Evolutionary conservation across 31 red algal species (phyloP).

Genomic region (Bonnemaisonia californica): DNA sequence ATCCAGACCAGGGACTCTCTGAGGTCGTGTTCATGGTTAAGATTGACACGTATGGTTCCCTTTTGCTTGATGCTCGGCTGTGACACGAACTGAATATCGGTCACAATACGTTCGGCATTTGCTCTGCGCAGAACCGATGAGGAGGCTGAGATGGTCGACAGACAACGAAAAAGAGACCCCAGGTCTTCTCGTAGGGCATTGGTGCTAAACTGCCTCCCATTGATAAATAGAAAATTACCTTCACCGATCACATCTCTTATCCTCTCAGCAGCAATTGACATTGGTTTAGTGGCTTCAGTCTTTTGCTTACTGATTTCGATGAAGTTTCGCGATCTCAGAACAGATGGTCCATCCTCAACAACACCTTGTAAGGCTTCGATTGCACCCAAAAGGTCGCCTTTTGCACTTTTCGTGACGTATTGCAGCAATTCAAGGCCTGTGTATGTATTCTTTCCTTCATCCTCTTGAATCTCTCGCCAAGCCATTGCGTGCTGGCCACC

Average conservation of each 20-base stretch:
- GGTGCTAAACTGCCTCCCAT: slow-evolving; percentile 29
- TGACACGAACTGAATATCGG: not conserved
- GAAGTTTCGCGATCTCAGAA: slow-evolving; percentile 1
- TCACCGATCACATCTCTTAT: slow-evolving; percentile 1
- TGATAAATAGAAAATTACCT: slow-evolving; percentile 43
- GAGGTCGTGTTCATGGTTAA: not conserved
- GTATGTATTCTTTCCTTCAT: not conserved
- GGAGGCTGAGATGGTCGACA: slow-evolving; percentile 38
- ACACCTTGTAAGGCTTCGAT: not conserved
- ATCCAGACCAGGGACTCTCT: slow-evolving; percentile 35
- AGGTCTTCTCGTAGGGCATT: slow-evolving; percentile 18
- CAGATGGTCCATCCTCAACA: not conserved
- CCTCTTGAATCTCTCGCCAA: not conserved
- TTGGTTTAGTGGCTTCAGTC: not conserved
- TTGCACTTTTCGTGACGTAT: not conserved
- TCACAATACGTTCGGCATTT: not conserved
- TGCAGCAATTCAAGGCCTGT: not conserved
- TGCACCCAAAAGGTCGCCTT: not conserved
- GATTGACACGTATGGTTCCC: slow-evolving; percentile 31
- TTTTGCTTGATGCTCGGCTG: not conserved
- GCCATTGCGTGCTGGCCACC: not conserved
- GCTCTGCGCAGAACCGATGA: not conserved
- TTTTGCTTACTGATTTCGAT: not conserved
- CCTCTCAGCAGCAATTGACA: not conserved
- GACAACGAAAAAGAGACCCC: slow-evolving; percentile 39